A percentile compares a stretch with the other conserved stretches of the same genome.
Evolutionary conservation across 208 protist species (phyloP).

Genomic region (Leishmania turanica): DNA sequence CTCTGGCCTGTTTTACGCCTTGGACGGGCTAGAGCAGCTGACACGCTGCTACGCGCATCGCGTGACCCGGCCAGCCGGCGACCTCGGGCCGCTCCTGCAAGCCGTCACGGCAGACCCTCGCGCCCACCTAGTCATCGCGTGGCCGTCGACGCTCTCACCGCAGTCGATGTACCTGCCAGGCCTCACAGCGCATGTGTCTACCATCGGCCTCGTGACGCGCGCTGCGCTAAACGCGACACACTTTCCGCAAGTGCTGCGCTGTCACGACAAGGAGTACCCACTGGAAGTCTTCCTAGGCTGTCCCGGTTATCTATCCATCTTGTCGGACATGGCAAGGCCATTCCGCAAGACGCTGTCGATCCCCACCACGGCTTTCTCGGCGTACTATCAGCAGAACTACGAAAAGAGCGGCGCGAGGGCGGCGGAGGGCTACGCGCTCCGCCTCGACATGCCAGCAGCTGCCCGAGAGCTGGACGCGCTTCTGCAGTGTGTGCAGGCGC

Average conservation of each 20-base stretch:
- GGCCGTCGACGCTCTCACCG: constrained; percentile 28
- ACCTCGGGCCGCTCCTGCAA: constrained; percentile 52
- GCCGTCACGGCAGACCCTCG: constrained; percentile 32
- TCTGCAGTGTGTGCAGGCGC: constrained; percentile 4
- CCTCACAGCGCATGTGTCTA: constrained; percentile 32
- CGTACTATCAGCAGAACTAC: constrained; percentile 32
- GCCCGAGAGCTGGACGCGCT: constrained; percentile 12
- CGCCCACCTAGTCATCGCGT: constrained; percentile 34
- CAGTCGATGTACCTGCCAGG: constrained; percentile 29
- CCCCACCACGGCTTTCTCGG: constrained; percentile 37
- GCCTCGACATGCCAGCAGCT: constrained; percentile 4
- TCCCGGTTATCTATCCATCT: constrained; percentile 59
- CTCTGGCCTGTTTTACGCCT: constrained; percentile 48
- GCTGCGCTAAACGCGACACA: constrained; percentile 7
- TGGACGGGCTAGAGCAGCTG: constrained; percentile 52
- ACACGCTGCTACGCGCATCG: constrained; percentile 28
- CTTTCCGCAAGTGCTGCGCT: constrained; percentile 39
- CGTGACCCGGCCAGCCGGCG: constrained; percentile 40
- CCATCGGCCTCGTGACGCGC: constrained; percentile 25
- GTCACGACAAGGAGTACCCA: constrained; percentile 30
- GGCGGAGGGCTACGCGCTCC: constrained; percentile 9
- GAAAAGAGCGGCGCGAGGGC: background rate
- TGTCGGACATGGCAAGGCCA: constrained; percentile 35
- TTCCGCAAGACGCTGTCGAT: constrained; percentile 18
- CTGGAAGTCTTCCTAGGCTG: constrained; percentile 62